Evolutionary conservation across 176 grass and related monocot species (phyloP).

Genomic region (Aechmea fasciata): DNA sequence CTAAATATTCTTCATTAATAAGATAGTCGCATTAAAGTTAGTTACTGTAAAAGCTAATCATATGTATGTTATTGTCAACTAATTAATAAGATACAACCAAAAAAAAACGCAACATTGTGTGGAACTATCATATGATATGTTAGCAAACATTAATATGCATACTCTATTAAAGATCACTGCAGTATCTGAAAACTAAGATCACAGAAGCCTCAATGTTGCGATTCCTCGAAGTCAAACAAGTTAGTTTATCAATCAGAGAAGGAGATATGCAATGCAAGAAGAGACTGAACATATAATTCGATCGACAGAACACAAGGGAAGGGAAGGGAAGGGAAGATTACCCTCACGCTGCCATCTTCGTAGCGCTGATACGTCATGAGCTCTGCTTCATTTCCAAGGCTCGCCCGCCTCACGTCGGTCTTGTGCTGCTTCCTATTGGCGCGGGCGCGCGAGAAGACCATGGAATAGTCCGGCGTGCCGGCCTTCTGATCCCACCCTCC

Average conservation of each 20-base stretch:
- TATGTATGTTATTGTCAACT: too few species aligned
- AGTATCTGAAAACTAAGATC: too few species aligned
- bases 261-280: slow-evolving; percentile 3
- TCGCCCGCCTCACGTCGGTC: neutral
- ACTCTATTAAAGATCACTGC: too few species aligned
- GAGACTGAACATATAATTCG: neutral
- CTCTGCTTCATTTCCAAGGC: slow-evolving; percentile 8
- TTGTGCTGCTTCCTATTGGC: slow-evolving; percentile 28
- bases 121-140: too few species aligned
- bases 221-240: neutral
- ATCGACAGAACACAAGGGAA: neutral
- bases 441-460: slow-evolving; percentile 31
- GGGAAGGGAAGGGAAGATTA: neutral
- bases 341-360: slow-evolving; percentile 8
- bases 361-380: slow-evolving; percentile 4
- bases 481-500: slow-evolving; percentile 32
- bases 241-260: neutral
- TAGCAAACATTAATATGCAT: too few species aligned
- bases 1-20: too few species aligned
- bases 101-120: too few species aligned
- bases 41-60: too few species aligned
- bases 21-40: too few species aligned
- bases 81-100: too few species aligned
- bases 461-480: slow-evolving; percentile 23
- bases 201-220: too few species aligned